Evolutionary conservation across 2,329 filamentous ascomycete species (phyloP).

Genomic region (Zymoseptoria tritici): DNA sequence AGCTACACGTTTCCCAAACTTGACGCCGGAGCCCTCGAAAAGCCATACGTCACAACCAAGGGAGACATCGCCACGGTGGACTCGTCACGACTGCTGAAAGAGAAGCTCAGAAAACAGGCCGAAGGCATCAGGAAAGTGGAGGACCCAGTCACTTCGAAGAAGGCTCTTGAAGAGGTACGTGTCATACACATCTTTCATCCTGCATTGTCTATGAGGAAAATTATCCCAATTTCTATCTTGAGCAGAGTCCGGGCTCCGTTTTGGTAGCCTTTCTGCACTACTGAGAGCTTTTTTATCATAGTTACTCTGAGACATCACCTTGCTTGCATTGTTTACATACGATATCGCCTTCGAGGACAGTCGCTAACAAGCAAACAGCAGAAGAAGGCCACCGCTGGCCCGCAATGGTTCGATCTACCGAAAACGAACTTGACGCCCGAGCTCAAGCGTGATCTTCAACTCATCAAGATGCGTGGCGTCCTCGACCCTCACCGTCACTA

Average conservation of each 20-base stretch:
- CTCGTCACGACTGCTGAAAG: slow-evolving; percentile 42
- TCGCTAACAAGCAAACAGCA: slow-evolving; percentile 35
- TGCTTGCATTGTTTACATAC: slow-evolving; percentile 2
- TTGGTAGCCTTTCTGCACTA: slow-evolving; percentile 67
- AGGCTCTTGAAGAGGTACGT: slow-evolving; percentile 47
- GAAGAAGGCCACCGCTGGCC: slow-evolving; percentile 63
- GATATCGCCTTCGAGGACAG: slow-evolving; percentile 2
- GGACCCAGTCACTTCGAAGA: slow-evolving; percentile 44
- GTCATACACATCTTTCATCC: slow-evolving; percentile 26
- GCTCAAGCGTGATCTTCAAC: slow-evolving; percentile 79
- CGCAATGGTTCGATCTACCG: slow-evolving; percentile 81
- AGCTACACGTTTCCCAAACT: slow-evolving; percentile 46
- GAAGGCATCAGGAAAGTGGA: slow-evolving; percentile 47
- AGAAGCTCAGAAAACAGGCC: slow-evolving; percentile 35
- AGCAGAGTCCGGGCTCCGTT: slow-evolving; percentile 69
- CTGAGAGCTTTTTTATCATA: slow-evolving; percentile 64
- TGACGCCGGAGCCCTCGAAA: slow-evolving; percentile 39
- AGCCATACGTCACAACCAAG: slow-evolving; percentile 48
- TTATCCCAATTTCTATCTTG: slow-evolving; percentile 60
- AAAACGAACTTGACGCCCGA: slow-evolving; percentile 76
- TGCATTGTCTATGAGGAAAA: slow-evolving; percentile 63
- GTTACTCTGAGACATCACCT: slow-evolving; percentile 60
- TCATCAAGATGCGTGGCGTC: slow-evolving; percentile 81
- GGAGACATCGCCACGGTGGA: slow-evolving; percentile 49
- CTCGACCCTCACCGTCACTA: slow-evolving; percentile 85